These are phyloP conservation scores for Myochromella boudieri DNA, from an alignment of 768 basidiomycete species.

Conservation along the genomic window DNA sequence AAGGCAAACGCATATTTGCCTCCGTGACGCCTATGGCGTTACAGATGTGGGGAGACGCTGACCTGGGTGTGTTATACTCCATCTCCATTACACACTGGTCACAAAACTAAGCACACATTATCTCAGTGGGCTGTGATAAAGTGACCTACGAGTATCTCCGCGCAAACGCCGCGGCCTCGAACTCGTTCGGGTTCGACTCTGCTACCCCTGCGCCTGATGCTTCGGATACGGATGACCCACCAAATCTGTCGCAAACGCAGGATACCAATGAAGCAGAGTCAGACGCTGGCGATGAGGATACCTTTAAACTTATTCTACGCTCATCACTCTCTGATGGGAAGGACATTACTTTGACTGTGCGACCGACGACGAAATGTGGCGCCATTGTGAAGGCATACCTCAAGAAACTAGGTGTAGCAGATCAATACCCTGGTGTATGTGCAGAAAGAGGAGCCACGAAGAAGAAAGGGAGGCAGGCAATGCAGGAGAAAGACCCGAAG, in stretches of 20 bases:
- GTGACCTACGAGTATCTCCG: constrained; percentile 64
- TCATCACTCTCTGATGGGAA: constrained; percentile 51
- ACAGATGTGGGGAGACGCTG: constrained; percentile 65
- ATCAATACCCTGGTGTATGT: constrained; percentile 46
- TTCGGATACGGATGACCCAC: constrained; percentile 19
- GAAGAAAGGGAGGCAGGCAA: constrained; percentile 18
- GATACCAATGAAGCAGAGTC: constrained; percentile 38
- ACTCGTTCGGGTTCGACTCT: constrained; percentile 4
- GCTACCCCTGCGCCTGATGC: constrained; percentile 7
- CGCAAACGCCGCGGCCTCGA: constrained; percentile 14
- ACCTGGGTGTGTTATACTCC: constrained; percentile 58
- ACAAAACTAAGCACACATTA: background rate
- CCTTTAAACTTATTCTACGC: constrained; percentile 66
- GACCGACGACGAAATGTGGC: constrained; percentile 73
- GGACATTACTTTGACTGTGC: constrained; percentile 65
- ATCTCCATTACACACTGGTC: background rate
- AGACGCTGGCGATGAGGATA: constrained; percentile 49
- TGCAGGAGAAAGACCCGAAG: constrained; percentile 39
- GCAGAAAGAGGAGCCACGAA: constrained; percentile 28
- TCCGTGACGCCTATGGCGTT: constrained; percentile 68
- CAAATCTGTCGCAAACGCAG: constrained; percentile 2
- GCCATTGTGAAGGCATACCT: constrained; percentile 76
- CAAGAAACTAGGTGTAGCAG: constrained; percentile 61
- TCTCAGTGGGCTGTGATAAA: constrained; percentile 65
- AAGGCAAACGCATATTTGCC: constrained; percentile 63